Conservation (phyloP, 2,329 filamentous ascomycete species). For the Xylaria digitata region DNA sequence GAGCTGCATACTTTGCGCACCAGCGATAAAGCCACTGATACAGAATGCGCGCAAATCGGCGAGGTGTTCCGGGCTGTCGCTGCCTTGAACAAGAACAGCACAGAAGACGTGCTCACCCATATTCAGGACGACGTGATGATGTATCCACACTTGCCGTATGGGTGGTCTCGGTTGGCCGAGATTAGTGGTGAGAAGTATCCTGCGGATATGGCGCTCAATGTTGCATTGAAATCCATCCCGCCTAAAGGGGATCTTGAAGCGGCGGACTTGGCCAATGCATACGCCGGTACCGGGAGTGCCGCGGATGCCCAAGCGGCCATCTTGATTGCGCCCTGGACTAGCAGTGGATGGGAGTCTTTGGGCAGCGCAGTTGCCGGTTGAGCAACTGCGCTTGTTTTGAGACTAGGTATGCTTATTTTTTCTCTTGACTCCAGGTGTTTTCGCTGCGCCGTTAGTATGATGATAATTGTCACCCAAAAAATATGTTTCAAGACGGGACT, state of each 20-base stretch:
- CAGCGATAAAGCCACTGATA: constrained; percentile 69
- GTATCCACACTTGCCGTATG: constrained; percentile 79
- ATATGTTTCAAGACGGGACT: constrained; percentile 53
- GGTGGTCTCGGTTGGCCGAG: constrained; percentile 81
- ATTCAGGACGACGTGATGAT: constrained; percentile 83
- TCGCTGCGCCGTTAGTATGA: constrained; percentile 40
- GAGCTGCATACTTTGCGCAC: constrained; percentile 81
- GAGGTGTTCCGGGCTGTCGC: constrained; percentile 82
- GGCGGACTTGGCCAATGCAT: constrained; percentile 76
- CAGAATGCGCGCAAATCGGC: constrained; percentile 76
- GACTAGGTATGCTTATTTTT: constrained; percentile 34
- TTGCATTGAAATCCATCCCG: constrained; percentile 79
- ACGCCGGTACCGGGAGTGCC: constrained; percentile 76
- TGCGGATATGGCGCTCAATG: constrained; percentile 82
- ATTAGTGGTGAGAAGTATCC: constrained; percentile 64
- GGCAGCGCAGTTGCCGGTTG: constrained; percentile 52
- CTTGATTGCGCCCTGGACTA: constrained; percentile 83
- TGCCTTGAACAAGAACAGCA: constrained; percentile 61
- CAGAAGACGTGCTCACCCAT: constrained; percentile 68
- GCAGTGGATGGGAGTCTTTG: constrained; percentile 72
- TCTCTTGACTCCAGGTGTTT: not conserved
- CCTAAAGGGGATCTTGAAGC: constrained; percentile 76
- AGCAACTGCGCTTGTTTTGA: constrained; percentile 28
- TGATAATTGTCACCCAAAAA: constrained; percentile 48
- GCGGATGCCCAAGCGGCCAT: constrained; percentile 82